phyloP scores from a whole-genome alignment of 2,329 filamentous ascomycete species.

The Emmonsiellopsis sp. region DNA sequence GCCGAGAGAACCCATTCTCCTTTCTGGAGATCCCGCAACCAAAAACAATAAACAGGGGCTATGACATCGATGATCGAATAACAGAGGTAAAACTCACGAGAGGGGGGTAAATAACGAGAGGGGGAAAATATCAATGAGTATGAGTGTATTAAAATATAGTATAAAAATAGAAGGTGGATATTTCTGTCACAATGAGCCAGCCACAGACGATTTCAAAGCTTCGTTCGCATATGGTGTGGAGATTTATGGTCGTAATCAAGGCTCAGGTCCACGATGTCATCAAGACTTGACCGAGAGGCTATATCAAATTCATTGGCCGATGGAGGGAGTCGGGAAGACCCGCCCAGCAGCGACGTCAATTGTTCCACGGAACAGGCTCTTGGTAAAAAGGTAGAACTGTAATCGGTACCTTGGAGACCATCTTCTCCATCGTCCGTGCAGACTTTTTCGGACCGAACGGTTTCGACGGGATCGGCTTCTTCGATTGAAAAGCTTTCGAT shows the following conservation, averaged over 20 bases:
- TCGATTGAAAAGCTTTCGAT: slow-evolving; percentile 66
- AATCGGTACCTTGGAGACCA: slow-evolving; percentile 11
- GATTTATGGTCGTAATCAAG: background rate
- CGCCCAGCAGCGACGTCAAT: background rate
- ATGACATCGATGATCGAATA: no score
- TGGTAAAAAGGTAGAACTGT: background rate
- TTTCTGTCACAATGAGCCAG: no score
- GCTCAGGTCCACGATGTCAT: background rate
- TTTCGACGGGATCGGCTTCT: slow-evolving; percentile 42
- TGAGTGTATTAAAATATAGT: no score
- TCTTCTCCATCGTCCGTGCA: slow-evolving; percentile 19
- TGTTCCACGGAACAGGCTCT: background rate
- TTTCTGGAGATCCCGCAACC: background rate
- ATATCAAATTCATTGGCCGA: background rate
- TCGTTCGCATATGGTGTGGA: background rate
- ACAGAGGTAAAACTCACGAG: no score
- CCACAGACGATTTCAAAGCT: background rate
- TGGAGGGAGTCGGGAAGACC: background rate
- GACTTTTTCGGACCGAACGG: slow-evolving; percentile 5
- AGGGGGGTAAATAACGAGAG: no score
- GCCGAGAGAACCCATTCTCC: background rate
- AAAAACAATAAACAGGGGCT: background rate
- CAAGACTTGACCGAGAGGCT: background rate
- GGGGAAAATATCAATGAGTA: no score
- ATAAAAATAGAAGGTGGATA: no score